Conservation (phyloP, 2,329 filamentous ascomycete species). For the Sclerotiophoma versabilis region DNA sequence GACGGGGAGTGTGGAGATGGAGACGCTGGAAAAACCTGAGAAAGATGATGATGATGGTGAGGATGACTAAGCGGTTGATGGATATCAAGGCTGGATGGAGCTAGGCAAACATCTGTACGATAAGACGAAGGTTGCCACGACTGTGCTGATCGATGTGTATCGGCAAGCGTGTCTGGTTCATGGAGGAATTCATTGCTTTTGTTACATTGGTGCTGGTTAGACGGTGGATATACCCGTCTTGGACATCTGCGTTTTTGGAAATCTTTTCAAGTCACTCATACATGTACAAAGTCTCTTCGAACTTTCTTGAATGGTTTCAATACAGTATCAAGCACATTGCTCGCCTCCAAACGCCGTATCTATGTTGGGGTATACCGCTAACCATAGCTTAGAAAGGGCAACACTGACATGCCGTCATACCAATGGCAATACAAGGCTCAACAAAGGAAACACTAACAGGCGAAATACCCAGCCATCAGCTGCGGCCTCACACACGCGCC, state of each 20-base stretch:
- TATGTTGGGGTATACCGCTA: slow-evolving; percentile 15
- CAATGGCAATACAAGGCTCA: neutral
- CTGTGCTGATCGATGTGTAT: neutral
- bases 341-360: neutral
- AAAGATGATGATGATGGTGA: slow-evolving; percentile 35
- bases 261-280: neutral
- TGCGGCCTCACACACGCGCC: neutral
- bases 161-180: neutral
- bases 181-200: neutral
- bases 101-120: neutral
- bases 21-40: slow-evolving; percentile 39
- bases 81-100: neutral
- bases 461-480: neutral
- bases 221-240: slow-evolving; percentile 14
- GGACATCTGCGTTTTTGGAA: neutral
- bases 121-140: neutral
- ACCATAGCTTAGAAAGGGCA: slow-evolving; percentile 9
- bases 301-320: no score
- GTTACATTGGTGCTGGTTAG: slow-evolving; percentile 1
- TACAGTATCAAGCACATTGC: neutral
- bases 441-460: neutral
- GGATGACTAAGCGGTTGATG: slow-evolving; percentile 4
- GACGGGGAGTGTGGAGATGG: slow-evolving; percentile 41
- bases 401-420: neutral
- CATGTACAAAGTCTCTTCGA: no score